Evolutionary conservation across 805 yeast species (phyloP).

Genomic region (Cyberlindnera galapagoensis): DNA sequence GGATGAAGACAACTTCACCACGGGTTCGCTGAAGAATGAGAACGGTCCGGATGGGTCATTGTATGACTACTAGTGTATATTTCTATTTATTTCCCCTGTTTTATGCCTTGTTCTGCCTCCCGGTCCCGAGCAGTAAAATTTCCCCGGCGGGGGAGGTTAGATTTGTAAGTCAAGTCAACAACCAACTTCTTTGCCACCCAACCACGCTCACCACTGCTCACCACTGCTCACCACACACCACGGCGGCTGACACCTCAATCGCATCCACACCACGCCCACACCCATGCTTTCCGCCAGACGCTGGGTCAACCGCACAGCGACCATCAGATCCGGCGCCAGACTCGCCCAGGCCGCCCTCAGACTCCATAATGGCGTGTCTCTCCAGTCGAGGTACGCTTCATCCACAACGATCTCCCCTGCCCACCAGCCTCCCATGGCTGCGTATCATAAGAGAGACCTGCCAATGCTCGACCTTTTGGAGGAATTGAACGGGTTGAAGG

Average conservation of each 20-base stretch:
- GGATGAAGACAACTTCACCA: too few species aligned
- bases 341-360: not conserved
- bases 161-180: not conserved
- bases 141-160: too few species aligned
- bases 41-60: too few species aligned
- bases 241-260: conserved; percentile 1
- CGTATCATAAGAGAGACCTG: conserved; percentile 5
- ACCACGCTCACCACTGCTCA: conserved; percentile 3
- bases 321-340: not conserved
- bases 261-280: not conserved
- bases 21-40: too few species aligned
- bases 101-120: too few species aligned
- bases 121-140: too few species aligned
- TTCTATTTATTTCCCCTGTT: too few species aligned
- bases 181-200: conserved; percentile 4
- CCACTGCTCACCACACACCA: conserved; percentile 8
- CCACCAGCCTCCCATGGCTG: not conserved
- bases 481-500: conserved; percentile 19
- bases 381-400: conserved; percentile 1
- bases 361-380: not conserved
- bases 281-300: conserved; percentile 8
- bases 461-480: conserved; percentile 18
- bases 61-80: too few species aligned
- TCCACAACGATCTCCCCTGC: not conserved
- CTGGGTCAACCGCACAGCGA: conserved; percentile 3